Base-by-base conservation (phyloP, 306 rosid genomes). In the Mucuna pruriens region DNA sequence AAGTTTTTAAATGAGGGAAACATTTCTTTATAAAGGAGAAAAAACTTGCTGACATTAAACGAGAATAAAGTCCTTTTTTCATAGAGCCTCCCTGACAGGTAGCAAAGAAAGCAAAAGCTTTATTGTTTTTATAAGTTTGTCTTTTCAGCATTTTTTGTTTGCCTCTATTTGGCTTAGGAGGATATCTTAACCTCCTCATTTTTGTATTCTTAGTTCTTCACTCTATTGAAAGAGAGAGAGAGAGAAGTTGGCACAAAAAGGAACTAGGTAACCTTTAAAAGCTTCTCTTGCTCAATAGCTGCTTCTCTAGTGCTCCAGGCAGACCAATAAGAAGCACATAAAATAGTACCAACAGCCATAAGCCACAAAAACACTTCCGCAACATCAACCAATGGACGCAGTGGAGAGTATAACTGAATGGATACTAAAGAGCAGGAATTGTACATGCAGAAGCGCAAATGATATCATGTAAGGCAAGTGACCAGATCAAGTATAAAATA, bases 331-430 rank as follows among this genome's bases (percentile, higher is more conserved):
- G 99, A 95, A 51, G 94, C 94, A 88, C 91, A 88, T 74, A 95
- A 81, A 88, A 95, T 90, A 86, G 99, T 95, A 58, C 97, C 97
- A 82, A 93, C 97, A 82, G 99, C 99, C 99, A 95, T 95, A 46
- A 95, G 99, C 99, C 99, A 95, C 75, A 95, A 64, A 90, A 95
- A 95, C 45, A 95, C 97, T 91, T 95, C 99, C 16, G 99, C 99
- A 46, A 95, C 92, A 71, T 95, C 99, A 68, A 95, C 99, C 61
- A 89, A 57, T n/a, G 97, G 97, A 66, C 99, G 99, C 66, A 85
- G 72, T 19, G 99, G 99, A 77, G 99, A 95, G 87, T 95, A 95
- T 67, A 95, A 92, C 92, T 93, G 99, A 85, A 95, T 94, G 77
- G 97, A 88, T 81, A 95, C 99, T 95, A 78, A 26, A 79, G 69